Evolutionary conservation across 805 yeast genomes (phyloP).

Genomic region (Candida parachauliodes): DNA sequence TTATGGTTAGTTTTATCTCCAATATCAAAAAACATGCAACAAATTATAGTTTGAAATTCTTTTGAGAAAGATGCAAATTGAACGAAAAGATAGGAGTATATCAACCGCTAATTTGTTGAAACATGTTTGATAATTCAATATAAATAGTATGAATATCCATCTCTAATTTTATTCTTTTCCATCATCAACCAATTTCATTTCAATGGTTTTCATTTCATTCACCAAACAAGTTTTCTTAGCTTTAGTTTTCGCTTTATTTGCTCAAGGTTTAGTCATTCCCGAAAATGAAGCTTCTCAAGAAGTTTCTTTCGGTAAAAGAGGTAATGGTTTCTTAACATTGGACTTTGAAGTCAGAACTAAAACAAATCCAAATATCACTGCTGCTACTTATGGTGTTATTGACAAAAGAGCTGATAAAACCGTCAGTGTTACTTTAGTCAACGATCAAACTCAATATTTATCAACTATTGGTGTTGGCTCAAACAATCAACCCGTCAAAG

Average conservation of each 20-base stretch:
- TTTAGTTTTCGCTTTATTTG: slow-evolving; percentile 11
- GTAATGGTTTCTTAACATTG: slow-evolving; percentile 8
- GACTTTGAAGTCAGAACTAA: slow-evolving; percentile 8
- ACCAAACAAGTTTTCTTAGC: slow-evolving; percentile 7
- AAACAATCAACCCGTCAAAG: slow-evolving; percentile 20
- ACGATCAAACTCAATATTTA: slow-evolving; percentile 8
- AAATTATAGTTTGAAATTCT: too few relatives aligned
- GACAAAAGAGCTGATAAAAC: slow-evolving; percentile 5
- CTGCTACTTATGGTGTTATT: slow-evolving; percentile 3
- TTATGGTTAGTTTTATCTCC: too few relatives aligned
- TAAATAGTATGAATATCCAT: background rate
- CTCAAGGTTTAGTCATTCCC: slow-evolving; percentile 9
- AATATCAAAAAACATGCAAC: too few relatives aligned
- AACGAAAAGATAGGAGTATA: too few relatives aligned
- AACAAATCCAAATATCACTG: slow-evolving; percentile 2
- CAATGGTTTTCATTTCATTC: slow-evolving; percentile 5
- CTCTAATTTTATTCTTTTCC: background rate
- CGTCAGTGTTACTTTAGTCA: slow-evolving; percentile 3
- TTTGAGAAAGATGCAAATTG: too few relatives aligned
- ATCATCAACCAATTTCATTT: background rate
- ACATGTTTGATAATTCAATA: too few relatives aligned
- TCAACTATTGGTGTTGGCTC: slow-evolving; percentile 27
- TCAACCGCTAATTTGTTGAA: too few relatives aligned
- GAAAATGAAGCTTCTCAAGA: background rate
- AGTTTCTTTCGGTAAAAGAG: slow-evolving; percentile 6